Evolutionary conservation across 2,329 filamentous ascomycete species (phyloP).

Genomic region (Pseudomassariella vexata): DNA sequence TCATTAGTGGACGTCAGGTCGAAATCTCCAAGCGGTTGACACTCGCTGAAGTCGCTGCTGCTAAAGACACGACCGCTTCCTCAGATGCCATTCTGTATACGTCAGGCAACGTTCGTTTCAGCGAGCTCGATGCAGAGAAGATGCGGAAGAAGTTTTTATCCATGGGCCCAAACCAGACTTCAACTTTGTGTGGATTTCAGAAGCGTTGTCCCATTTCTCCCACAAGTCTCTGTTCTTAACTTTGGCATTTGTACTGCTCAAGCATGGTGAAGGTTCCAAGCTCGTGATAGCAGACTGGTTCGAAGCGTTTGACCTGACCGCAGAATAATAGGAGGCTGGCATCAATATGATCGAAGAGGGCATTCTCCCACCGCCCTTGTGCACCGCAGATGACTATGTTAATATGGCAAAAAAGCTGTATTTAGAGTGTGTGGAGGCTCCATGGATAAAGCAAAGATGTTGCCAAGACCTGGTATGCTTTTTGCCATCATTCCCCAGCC

Average conservation of each 20-base stretch:
- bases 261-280: slow-evolving; percentile 36
- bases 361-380: slow-evolving; percentile 54
- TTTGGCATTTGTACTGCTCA: slow-evolving; percentile 44
- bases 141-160: slow-evolving; percentile 47
- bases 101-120: slow-evolving; percentile 38
- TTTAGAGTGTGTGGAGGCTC: slow-evolving; percentile 38
- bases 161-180: slow-evolving; percentile 30
- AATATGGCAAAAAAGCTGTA: slow-evolving; percentile 41
- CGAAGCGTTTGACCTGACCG: slow-evolving; percentile 40
- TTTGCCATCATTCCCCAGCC: neutral
- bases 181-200: slow-evolving; percentile 56
- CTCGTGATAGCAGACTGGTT: slow-evolving; percentile 59
- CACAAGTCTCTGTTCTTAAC: slow-evolving; percentile 53
- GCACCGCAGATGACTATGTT: slow-evolving; percentile 47
- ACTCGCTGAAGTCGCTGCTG: slow-evolving; percentile 18
- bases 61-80: slow-evolving; percentile 4
- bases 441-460: slow-evolving; percentile 52
- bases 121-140: slow-evolving; percentile 56
- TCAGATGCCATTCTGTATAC: slow-evolving; percentile 4
- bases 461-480: slow-evolving; percentile 49
- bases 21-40: slow-evolving; percentile 50
- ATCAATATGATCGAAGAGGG: slow-evolving; percentile 58
- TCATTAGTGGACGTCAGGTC: slow-evolving; percentile 54
- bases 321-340: slow-evolving; percentile 37
- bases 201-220: slow-evolving; percentile 55